phyloP scores from a whole-genome alignment of 768 basidiomycete genomes.

The Xerocomellus chrysenteron region DNA sequence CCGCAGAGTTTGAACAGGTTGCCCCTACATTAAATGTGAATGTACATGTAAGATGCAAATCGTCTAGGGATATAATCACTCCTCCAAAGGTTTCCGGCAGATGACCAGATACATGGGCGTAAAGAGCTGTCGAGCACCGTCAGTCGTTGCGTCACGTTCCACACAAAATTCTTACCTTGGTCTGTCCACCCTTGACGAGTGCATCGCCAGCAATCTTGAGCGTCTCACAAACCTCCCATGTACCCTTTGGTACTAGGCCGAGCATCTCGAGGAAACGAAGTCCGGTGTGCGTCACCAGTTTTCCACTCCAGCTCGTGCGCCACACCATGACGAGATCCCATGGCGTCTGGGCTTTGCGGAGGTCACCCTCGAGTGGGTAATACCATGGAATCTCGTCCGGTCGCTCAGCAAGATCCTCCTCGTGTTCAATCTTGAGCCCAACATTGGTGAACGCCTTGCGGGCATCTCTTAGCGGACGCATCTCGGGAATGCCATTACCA shows the following conservation, averaged over 20 bases:
- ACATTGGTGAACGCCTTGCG: conserved; percentile 77
- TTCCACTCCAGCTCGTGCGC: conserved; percentile 88
- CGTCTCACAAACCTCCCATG: conserved; percentile 84
- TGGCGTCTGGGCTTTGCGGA: conserved; percentile 86
- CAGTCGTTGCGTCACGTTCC: background rate
- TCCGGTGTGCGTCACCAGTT: conserved; percentile 77
- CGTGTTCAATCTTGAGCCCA: conserved; percentile 85
- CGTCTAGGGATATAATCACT: background rate
- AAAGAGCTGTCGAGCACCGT: conserved; percentile 56
- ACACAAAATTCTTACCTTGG: conserved; percentile 55
- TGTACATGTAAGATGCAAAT: background rate
- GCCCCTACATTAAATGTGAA: conserved; percentile 1
- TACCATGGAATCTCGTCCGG: conserved; percentile 84
- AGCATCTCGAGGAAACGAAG: conserved; percentile 76
- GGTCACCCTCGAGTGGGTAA: conserved; percentile 94
- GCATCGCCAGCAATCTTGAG: conserved; percentile 79
- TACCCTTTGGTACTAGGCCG: conserved; percentile 88
- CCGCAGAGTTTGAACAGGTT: no score
- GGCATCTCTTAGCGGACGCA: conserved; percentile 74
- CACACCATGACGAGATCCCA: conserved; percentile 91
- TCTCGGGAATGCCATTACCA: conserved; percentile 97
- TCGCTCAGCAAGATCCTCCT: conserved; percentile 93
- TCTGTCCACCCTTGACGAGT: conserved; percentile 81
- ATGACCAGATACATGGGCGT: conserved; percentile 85
- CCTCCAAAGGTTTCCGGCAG: conserved; percentile 47